Conservation (phyloP, 768 basidiomycete species). For the Boletales sp. region DNA sequence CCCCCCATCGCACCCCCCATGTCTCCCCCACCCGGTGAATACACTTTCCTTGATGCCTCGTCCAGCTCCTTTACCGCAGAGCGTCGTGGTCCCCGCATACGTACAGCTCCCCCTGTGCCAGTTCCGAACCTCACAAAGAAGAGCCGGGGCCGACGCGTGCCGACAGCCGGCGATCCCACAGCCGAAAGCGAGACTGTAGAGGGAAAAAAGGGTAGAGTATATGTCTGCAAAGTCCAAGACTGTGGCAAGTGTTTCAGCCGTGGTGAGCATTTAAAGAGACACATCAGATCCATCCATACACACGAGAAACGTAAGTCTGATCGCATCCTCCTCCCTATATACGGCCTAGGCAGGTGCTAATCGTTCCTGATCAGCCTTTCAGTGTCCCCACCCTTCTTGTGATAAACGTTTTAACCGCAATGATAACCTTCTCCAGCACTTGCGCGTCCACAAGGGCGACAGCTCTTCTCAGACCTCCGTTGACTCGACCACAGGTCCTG, state of each 20-base stretch:
- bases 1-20: slow-evolving; percentile 7
- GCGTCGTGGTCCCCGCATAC: slow-evolving; percentile 46
- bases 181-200: slow-evolving; percentile 24
- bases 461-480: slow-evolving; percentile 32
- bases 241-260: slow-evolving; percentile 74
- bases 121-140: slow-evolving; percentile 80
- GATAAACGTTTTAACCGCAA: slow-evolving; percentile 74
- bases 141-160: slow-evolving; percentile 74
- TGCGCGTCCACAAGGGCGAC: slow-evolving; percentile 60
- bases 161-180: slow-evolving; percentile 39
- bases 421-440: slow-evolving; percentile 77
- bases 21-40: slow-evolving; percentile 31
- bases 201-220: slow-evolving; percentile 36
- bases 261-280: slow-evolving; percentile 73
- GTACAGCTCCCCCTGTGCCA: slow-evolving; percentile 59
- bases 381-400: slow-evolving; percentile 64
- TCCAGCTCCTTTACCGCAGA: slow-evolving; percentile 37
- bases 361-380: slow-evolving; percentile 52
- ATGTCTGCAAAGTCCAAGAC: slow-evolving; percentile 62
- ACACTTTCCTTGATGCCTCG: slow-evolving; percentile 33
- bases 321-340: slow-evolving; percentile 14
- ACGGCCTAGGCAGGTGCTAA: slow-evolving; percentile 14
- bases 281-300: slow-evolving; percentile 71
- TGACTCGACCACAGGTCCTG: slow-evolving; percentile 24
- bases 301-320: slow-evolving; percentile 68